Percentiles rank a stretch among this genome's conserved stretches.
These are phyloP conservation scores for Heliamphora exappendiculata DNA, from an alignment of 148 eudicot species.

Conservation along the genomic window DNA sequence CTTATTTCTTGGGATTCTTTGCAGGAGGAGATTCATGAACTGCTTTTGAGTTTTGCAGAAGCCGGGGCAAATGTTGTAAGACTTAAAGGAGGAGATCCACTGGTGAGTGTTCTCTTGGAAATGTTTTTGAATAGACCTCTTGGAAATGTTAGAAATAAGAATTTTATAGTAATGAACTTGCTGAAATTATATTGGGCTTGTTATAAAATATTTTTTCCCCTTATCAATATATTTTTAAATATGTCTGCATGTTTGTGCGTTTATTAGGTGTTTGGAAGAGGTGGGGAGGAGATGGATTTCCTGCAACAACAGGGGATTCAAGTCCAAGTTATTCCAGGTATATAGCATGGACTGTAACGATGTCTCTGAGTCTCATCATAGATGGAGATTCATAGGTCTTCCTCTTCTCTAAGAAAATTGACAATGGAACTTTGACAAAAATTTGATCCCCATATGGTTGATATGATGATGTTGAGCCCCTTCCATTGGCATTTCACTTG, in stretches of 20 bases:
- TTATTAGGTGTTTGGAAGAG: slow-evolving; percentile 79
- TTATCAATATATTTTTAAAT: not conserved
- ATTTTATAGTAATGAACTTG: not conserved
- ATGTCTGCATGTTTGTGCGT: not conserved
- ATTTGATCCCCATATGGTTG: not conserved
- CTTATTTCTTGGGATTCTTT: slow-evolving; percentile 4
- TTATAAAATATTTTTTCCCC: not conserved
- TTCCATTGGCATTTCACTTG: not conserved
- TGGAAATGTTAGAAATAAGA: no score
- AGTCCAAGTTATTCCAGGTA: slow-evolving; percentile 95
- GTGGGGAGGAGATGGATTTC: slow-evolving; percentile 99
- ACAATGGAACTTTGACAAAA: not conserved
- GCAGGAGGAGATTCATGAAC: slow-evolving; percentile 91
- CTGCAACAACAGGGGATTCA: slow-evolving; percentile 82
- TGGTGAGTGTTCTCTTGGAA: slow-evolving; percentile 35
- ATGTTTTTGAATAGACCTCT: no score
- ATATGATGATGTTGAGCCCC: not conserved
- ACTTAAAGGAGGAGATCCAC: slow-evolving; percentile 97
- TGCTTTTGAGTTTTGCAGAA: slow-evolving; percentile 90
- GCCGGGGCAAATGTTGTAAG: slow-evolving; percentile 92
- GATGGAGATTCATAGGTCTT: not conserved
- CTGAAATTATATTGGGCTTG: not conserved
- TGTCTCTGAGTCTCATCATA: not conserved
- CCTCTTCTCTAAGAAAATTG: not conserved
- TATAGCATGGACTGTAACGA: not conserved